Evolutionary conservation across 2,329 filamentous ascomycete genomes (phyloP).

Genomic region (Cladophialophora carrionii): DNA sequence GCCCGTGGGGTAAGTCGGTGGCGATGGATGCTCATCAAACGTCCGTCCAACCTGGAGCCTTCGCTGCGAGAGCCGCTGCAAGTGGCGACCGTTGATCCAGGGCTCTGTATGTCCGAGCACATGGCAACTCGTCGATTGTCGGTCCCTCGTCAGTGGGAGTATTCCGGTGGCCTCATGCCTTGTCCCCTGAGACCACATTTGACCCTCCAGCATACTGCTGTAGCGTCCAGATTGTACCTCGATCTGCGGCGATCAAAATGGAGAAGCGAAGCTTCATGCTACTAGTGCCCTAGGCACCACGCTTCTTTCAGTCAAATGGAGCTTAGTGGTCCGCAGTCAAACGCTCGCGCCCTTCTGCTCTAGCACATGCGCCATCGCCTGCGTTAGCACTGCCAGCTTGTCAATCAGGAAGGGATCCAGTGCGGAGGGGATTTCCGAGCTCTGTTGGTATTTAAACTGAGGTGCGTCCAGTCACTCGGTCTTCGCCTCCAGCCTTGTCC

Average conservation of each 20-base stretch:
- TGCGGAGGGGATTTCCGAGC: conserved; percentile 5
- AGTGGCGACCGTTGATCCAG: neutral
- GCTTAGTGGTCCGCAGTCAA: neutral
- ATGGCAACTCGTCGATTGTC: neutral
- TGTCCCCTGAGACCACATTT: neutral
- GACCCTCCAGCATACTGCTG: neutral
- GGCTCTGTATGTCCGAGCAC: neutral
- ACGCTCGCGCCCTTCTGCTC: neutral
- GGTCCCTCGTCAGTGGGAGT: conserved; percentile 11
- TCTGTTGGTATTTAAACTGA: conserved; percentile 8
- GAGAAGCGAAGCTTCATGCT: conserved; percentile 5
- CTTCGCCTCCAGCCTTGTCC: neutral
- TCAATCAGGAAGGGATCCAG: neutral
- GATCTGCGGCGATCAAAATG: conserved; percentile 1
- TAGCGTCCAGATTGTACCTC: neutral
- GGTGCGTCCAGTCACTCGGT: neutral
- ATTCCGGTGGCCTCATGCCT: conserved; percentile 7
- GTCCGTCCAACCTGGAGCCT: neutral
- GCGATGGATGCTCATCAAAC: neutral
- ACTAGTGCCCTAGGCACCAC: neutral
- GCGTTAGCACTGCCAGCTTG: neutral
- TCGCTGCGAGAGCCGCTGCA: neutral
- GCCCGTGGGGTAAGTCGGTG: conserved; percentile 8
- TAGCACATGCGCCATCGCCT: neutral
- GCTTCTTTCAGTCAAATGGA: neutral